phyloP scores from a whole-genome alignment of 306 rosid genomes.

The Cucumis sativus region DNA sequence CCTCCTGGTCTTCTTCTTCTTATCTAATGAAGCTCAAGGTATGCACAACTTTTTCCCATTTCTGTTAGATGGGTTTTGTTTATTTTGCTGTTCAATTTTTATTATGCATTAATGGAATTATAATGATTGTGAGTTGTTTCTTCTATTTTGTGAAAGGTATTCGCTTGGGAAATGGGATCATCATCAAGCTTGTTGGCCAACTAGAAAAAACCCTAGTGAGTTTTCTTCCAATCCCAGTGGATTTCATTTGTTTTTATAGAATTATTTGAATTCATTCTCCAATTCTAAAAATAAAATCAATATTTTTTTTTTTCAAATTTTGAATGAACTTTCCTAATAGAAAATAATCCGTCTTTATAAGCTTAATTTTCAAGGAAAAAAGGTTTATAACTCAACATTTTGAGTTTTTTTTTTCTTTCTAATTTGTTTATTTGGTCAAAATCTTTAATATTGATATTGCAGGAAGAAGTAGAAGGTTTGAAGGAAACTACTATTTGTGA shows the following conservation, averaged over 20 bases:
- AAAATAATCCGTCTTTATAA: too few species aligned
- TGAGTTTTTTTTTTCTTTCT: neutral
- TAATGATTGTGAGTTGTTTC: neutral
- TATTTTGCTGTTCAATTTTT: neutral
- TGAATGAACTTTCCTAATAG: too few species aligned
- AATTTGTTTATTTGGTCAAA: too few species aligned
- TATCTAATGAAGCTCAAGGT: constrained; percentile 49
- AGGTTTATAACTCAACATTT: neutral
- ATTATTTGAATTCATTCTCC: too few species aligned
- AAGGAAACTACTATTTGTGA: constrained; percentile 21
- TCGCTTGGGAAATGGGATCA: constrained; percentile 40
- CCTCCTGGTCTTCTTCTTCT: constrained; percentile 17
- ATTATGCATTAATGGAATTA: too few species aligned
- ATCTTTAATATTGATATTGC: neutral
- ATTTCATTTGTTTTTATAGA: too few species aligned
- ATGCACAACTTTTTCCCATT: neutral
- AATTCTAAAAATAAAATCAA: too few species aligned
- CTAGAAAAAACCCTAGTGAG: constrained; percentile 29
- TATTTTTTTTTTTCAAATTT: too few species aligned
- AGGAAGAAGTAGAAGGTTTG: constrained; percentile 21
- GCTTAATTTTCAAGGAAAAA: too few species aligned
- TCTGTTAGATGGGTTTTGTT: neutral
- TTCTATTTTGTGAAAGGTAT: constrained; percentile 37
- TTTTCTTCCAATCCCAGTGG: neutral
- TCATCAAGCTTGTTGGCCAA: constrained; percentile 18